Base-by-base conservation (phyloP, 306 rosid genomes). In the Oemleria cerasiformis region DNA sequence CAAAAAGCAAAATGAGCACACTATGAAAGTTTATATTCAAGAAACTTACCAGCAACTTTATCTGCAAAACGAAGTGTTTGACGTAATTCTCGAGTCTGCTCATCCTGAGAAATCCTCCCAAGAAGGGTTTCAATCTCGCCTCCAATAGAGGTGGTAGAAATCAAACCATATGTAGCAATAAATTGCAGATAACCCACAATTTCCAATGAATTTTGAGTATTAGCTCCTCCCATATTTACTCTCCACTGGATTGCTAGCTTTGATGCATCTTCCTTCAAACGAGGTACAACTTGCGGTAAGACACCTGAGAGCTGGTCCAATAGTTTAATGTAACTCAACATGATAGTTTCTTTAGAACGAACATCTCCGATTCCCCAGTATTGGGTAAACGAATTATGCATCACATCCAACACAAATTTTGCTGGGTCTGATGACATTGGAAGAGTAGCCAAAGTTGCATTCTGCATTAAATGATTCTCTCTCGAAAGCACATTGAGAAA, bases 171-270 rank as follows among this genome's bases (percentile, higher is more conserved):
- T 39, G 79, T 49, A 25, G 73, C 80, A 40, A 88, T 21, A 53
- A 91, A 75, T 58, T 70, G 84, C 63, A 91, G 75, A 77, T 87
- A 85, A 50, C 74, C 82, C 73, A 91, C 70, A 78, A 70, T 70
- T 74, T 71, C 86, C 73, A 70, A 56, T 38, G 81, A 79, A 65
- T 80, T 61, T 67, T 73, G 84, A 15, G 50, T 16, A 47, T 66
- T 42, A 63, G 51, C 67, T 60, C 47, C 67, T 60, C 51, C 36
- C 45, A 84, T 73, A 70, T 68, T 75, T 1, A 57, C 71, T 81
- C 79, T 79, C 90, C 90, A 79, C 20, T 68, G 72, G 65, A 66
- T 6, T 50, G 88, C 91, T 17, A 91, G 64, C 61, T 84, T 82
- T 79, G 54, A 38, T 19, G 96, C 92, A 75, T 75, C 81, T 16